A percentile compares a stretch with the other conserved stretches of the same genome.
These are phyloP conservation scores for Dictyostelium firmibasis DNA, from an alignment of 78 protist genomes.

Conservation along the genomic window DNA sequence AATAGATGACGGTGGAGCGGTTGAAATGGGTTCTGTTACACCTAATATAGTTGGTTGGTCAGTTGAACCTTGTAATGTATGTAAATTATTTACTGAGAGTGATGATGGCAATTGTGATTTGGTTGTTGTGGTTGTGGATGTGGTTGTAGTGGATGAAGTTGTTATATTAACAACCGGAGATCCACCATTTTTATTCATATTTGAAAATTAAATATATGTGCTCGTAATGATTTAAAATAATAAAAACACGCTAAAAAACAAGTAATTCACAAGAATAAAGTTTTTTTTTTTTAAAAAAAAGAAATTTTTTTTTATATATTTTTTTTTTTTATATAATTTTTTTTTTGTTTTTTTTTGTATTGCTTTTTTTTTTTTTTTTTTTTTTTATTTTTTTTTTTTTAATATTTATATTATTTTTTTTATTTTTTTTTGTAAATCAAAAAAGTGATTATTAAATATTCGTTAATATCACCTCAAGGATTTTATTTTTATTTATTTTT, in stretches of 20 bases:
- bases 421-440: neutral
- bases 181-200: neutral
- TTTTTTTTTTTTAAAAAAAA: neutral
- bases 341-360: neutral
- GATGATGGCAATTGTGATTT: slow-evolving; percentile 8
- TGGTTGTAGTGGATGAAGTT: neutral
- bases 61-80: neutral
- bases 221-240: neutral
- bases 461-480: neutral
- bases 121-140: neutral
- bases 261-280: neutral
- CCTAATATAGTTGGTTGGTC: slow-evolving; percentile 6
- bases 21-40: slow-evolving; percentile 78
- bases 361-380: neutral
- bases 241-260: neutral
- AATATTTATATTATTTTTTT: neutral
- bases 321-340: neutral
- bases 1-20: slow-evolving; percentile 33
- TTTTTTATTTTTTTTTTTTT: neutral
- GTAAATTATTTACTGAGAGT: neutral
- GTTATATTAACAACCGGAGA: neutral
- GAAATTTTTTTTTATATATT: neutral
- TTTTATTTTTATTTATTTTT: neutral
- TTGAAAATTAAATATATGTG: neutral
- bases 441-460: neutral